phyloP scores from a whole-genome alignment of 1,284 basidiomycete species.

The Malassezia pachydermatis region DNA sequence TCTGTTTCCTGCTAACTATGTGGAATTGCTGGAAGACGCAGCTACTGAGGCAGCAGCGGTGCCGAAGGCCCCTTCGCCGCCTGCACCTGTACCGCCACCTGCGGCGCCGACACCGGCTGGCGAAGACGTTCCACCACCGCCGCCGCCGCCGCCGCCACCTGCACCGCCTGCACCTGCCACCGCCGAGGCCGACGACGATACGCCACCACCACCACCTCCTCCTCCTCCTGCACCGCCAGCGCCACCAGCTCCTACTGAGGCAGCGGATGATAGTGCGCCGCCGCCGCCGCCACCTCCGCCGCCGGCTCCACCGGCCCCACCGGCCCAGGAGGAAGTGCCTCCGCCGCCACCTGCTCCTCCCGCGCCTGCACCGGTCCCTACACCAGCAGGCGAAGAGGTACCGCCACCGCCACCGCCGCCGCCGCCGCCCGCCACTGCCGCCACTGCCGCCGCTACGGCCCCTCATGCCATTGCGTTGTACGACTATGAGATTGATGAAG shows the following conservation, averaged over 20 bases:
- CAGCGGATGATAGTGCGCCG: conserved; percentile 4
- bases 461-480: conserved; percentile 39
- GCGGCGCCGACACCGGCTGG: conserved; percentile 11
- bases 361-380: conserved; percentile 10
- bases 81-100: conserved; percentile 19
- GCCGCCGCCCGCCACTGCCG: conserved; percentile 19
- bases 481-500: conserved; percentile 46
- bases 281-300: conserved; percentile 18
- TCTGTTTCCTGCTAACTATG: conserved; percentile 44
- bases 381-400: conserved; percentile 6
- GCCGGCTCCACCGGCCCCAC: conserved; percentile 20
- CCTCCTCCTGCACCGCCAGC: conserved; percentile 19
- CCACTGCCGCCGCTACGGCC: conserved; percentile 17
- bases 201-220: conserved; percentile 18
- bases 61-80: conserved; percentile 6
- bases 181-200: conserved; percentile 7
- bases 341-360: conserved; percentile 17
- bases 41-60: not conserved
- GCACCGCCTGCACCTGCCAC: conserved; percentile 10
- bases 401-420: conserved; percentile 18
- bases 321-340: conserved; percentile 2
- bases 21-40: conserved; percentile 29
- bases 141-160: conserved; percentile 16
- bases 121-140: conserved; percentile 3
- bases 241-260: conserved; percentile 12